Percentiles rank a stretch among this genome's conserved stretches.
phyloP scores from a whole-genome alignment of 2,329 filamentous ascomycete genomes.

The Diaporthe humulicola region DNA sequence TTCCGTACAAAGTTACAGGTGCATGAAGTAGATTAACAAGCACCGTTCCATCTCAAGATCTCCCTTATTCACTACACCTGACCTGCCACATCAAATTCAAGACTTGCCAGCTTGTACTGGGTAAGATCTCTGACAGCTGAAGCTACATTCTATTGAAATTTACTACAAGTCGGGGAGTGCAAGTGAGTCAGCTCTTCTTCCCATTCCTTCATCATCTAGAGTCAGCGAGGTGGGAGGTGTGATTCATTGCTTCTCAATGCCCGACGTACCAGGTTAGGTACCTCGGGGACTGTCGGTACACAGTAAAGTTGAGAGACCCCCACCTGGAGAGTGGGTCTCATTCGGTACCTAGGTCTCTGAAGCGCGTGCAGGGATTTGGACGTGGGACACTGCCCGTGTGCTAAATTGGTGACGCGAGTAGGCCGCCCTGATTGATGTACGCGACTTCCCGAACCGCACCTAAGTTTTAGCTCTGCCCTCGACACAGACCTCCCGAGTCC shows the following conservation, averaged over 20 bases:
- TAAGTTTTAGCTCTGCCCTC: constrained; percentile 4
- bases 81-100: not conserved
- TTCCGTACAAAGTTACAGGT: too few species aligned
- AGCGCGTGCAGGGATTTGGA: constrained; percentile 1
- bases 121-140: not conserved
- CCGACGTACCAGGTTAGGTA: not conserved
- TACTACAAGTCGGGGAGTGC: not conserved
- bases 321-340: not conserved
- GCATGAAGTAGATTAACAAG: not conserved
- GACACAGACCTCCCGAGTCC: constrained; percentile 2
- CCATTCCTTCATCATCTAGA: not conserved
- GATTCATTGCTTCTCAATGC: not conserved
- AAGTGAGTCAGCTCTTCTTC: not conserved
- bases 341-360: not conserved
- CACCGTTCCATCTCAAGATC: not conserved
- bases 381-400: not conserved
- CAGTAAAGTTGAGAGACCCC: not conserved
- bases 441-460: constrained; percentile 9
- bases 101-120: not conserved
- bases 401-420: constrained; percentile 27
- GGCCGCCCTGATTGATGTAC: not conserved
- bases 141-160: not conserved
- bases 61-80: not conserved
- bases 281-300: too few species aligned
- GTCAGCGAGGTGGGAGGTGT: not conserved